phyloP scores from a whole-genome alignment of 2,329 filamentous ascomycete genomes.

The Didymellaceae sp. region DNA sequence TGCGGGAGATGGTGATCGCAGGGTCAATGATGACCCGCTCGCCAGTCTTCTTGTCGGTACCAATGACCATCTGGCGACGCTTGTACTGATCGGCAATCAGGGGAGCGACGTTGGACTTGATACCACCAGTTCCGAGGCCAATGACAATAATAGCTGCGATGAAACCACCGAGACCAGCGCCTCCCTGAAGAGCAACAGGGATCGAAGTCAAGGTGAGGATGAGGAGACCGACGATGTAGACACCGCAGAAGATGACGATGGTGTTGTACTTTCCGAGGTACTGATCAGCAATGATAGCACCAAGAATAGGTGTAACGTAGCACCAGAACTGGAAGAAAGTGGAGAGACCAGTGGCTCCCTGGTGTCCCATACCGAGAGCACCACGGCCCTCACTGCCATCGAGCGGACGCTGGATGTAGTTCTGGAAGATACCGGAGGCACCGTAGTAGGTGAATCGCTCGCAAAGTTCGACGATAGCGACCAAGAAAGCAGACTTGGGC shows the following conservation, averaged over 20 bases:
- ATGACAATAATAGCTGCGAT: constrained; percentile 67
- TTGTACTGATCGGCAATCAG: constrained; percentile 59
- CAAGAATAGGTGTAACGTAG: constrained; percentile 53
- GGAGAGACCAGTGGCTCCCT: constrained; percentile 54
- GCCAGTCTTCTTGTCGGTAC: constrained; percentile 51
- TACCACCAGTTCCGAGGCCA: constrained; percentile 77
- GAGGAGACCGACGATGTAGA: constrained; percentile 71
- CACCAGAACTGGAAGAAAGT: constrained; percentile 55
- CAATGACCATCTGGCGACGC: constrained; percentile 51
- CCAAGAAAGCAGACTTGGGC: constrained; percentile 55
- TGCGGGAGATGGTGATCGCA: constrained; percentile 56
- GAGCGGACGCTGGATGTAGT: constrained; percentile 55
- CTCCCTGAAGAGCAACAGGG: constrained; percentile 67
- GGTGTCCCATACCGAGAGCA: constrained; percentile 53
- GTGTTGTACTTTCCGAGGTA: constrained; percentile 75
- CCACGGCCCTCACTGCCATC: constrained; percentile 48
- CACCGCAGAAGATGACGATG: constrained; percentile 69
- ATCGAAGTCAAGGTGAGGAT: constrained; percentile 71
- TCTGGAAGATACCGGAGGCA: constrained; percentile 57
- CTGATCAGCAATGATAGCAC: constrained; percentile 68
- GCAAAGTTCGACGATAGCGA: constrained; percentile 58
- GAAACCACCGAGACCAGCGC: constrained; percentile 69
- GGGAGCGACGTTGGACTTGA: constrained; percentile 77
- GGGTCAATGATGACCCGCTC: constrained; percentile 57
- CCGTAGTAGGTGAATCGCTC: constrained; percentile 59